These are phyloP conservation scores for Rhododendron griersonianum DNA, from an alignment of 148 eudicot genomes.

Conservation along the genomic window DNA sequence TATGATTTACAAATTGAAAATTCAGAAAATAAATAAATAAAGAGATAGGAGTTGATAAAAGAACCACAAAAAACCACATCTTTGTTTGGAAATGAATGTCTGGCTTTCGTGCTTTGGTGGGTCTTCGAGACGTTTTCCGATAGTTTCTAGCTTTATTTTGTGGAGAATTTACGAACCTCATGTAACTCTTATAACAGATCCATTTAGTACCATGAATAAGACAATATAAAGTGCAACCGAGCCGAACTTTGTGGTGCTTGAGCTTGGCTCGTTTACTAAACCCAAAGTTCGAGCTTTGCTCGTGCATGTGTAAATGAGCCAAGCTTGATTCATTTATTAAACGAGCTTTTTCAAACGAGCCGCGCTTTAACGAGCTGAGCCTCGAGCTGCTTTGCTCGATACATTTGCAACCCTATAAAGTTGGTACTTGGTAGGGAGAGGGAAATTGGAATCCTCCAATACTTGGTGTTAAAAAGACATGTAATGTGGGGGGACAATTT, in stretches of 20 bases:
- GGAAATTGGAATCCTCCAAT: not conserved
- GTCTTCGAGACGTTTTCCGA: not conserved
- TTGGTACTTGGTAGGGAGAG: not conserved
- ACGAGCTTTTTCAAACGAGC: no score
- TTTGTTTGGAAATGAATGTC: not conserved
- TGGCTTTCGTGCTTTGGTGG: not conserved
- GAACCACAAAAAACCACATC: not conserved
- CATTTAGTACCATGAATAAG: no score
- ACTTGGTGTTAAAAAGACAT: not conserved
- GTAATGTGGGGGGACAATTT: not conserved
- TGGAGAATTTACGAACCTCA: no score
- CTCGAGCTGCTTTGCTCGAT: no score
- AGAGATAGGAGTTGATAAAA: not conserved
- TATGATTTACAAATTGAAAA: not conserved
- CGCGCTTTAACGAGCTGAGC: no score
- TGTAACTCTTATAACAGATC: no score
- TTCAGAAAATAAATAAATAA: not conserved
- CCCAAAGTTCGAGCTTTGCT: no score
- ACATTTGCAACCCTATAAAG: not conserved
- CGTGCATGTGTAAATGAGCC: no score
- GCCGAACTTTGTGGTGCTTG: no score
- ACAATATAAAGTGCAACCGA: no score
- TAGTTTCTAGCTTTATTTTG: not conserved
- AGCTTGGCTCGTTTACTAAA: no score
- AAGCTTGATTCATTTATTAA: no score